Conservation (phyloP, 257 asterid species). For the Nicotiana tabacum region DNA sequence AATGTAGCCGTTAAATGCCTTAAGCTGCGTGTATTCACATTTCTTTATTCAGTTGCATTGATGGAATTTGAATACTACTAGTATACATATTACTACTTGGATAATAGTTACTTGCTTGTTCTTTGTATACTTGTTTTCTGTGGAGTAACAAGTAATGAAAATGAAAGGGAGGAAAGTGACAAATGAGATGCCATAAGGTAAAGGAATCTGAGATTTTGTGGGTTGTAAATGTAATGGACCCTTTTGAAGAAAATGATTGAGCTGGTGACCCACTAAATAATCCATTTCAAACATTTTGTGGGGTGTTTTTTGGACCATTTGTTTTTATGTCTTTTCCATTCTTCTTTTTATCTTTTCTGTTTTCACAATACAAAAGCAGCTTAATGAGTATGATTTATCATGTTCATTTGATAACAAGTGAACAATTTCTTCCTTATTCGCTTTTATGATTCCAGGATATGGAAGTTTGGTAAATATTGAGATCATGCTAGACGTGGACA, state of each 20-base stretch:
- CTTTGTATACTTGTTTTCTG: background rate
- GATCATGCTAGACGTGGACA: background rate
- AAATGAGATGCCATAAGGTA: background rate
- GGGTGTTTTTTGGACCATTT: background rate
- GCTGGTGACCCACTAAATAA: constrained; percentile 5
- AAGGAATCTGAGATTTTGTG: background rate
- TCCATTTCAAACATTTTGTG: constrained; percentile 5
- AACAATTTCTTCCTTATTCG: background rate
- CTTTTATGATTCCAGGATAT: background rate
- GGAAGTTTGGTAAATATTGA: background rate
- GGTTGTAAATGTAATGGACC: background rate
- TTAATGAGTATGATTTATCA: background rate
- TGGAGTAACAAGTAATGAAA: background rate
- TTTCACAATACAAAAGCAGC: background rate
- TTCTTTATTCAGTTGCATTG: background rate
- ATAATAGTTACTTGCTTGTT: background rate
- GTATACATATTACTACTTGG: too few relatives aligned
- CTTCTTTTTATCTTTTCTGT: background rate
- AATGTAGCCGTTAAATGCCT: constrained; percentile 34
- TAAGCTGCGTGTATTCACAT: background rate
- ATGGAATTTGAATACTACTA: background rate
- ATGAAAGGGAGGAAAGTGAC: background rate
- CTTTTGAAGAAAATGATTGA: constrained; percentile 4
- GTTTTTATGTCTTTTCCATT: background rate
- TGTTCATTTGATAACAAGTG: background rate